Base-by-base conservation (phyloP, 2,329 filamentous ascomycete genomes). In the Penicillium frequentans region DNA sequence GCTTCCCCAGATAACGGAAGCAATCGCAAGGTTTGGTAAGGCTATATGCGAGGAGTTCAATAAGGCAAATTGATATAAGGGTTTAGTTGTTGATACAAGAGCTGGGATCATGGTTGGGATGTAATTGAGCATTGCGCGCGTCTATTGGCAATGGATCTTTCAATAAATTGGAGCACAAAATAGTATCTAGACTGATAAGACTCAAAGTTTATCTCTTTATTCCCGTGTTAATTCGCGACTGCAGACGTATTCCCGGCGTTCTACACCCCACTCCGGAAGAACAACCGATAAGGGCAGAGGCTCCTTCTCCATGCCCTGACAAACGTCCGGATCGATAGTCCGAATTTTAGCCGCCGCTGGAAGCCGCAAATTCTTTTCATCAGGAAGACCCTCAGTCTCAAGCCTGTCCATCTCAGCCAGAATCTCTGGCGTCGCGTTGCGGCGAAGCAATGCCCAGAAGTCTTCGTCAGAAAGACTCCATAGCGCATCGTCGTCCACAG, bases 401-500 rank as follows among this genome's bases (percentile, higher is more conserved):
- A 61, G 54, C 24, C n/a, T 33, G 4, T 61, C 27, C 27, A 61
- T 56, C 46, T 48, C 59, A 27, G 23, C 29, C 24, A 60, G 54
- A 52, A 55, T 48, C 5, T 55, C 37, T 4, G 63, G 35, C 39
- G 63, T 56, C 21, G 67, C 64, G 21, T 56, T 54, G 21, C 58
- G 50, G 29, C 69, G 66, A 58, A 75, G 62, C 27, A 66, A 57
- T 14, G 62, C 59, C 74, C 74, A 77, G 46, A 77, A 75, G 21
- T 70, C 71, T 14, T 60, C 53, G 55, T 77, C 74, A 7, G 73
- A 73, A 49, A 72, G 44, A 13, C 39, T 52, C 74, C 74, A 76
- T 13, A 77, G 56, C 27, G 66, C 60, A 24, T 67, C 63, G 45
- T 75, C 73, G 5, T 63, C 52, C 14, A 75, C 53, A 23, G 13